phyloP scores from a whole-genome alignment of 2,329 filamentous ascomycete genomes.

The Colletotrichum navitas region DNA sequence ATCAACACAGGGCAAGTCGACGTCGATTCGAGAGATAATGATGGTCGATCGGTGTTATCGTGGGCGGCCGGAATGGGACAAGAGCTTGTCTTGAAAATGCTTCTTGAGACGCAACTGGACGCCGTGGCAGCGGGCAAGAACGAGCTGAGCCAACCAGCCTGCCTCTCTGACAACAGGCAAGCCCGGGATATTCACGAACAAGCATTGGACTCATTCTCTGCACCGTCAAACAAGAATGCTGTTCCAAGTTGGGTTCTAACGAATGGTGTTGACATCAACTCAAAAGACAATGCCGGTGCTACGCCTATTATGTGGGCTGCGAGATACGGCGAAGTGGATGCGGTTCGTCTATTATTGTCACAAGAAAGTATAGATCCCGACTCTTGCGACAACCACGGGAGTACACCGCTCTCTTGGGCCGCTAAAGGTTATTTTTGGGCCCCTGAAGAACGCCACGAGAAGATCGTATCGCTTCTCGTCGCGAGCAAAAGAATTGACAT shows the following conservation, averaged over 20 bases:
- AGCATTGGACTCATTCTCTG: not conserved
- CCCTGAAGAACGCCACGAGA: not conserved
- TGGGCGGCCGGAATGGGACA: not conserved
- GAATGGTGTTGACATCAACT: not conserved
- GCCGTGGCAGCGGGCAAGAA: not conserved
- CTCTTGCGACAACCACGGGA: not conserved
- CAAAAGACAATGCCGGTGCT: not conserved
- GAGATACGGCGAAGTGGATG: not conserved
- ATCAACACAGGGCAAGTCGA: not conserved
- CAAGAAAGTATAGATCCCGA: not conserved
- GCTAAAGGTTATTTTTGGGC: not conserved
- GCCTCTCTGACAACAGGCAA: not conserved
- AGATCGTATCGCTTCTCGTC: not conserved
- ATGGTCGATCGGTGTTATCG: not conserved
- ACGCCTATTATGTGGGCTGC: not conserved
- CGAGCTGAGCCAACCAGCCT: not conserved
- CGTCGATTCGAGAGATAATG: not conserved
- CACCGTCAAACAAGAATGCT: not conserved
- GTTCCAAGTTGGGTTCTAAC: not conserved
- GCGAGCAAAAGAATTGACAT: not conserved
- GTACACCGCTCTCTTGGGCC: not conserved
- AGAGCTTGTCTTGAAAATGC: not conserved
- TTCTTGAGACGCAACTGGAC: not conserved
- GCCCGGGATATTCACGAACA: not conserved
- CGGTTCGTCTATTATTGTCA: not conserved